Evolutionary conservation across 176 grass and related monocot species (phyloP).

Genomic region (Cenchrus fungigraminus): DNA sequence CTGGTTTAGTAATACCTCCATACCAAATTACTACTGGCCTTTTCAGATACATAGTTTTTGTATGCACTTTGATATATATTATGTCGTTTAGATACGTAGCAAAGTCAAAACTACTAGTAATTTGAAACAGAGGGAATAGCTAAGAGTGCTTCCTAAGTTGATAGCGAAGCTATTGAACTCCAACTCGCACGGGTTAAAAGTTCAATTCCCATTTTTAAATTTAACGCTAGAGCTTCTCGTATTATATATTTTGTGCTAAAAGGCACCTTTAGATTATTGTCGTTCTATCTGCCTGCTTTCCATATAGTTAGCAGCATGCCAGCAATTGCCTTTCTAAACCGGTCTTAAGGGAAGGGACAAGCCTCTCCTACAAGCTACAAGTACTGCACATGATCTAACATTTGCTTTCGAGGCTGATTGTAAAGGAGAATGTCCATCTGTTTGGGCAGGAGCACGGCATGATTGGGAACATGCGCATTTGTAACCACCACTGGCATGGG

Average conservation of each 20-base stretch:
- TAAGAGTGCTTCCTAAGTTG: no score
- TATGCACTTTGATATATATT: no score
- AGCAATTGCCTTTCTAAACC: conserved; percentile 18
- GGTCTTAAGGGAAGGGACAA: conserved; percentile 42
- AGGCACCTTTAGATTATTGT: conserved; percentile 13
- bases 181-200: no score
- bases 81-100: no score
- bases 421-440: conserved; percentile 35
- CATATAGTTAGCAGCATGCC: neutral
- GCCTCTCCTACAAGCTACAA: conserved; percentile 40
- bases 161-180: no score
- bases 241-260: neutral
- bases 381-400: conserved; percentile 18
- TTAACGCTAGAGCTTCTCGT: neutral
- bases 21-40: no score
- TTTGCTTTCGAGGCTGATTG: conserved; percentile 9
- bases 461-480: conserved; percentile 7
- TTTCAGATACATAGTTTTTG: no score
- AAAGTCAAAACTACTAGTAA: no score
- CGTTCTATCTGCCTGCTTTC: neutral
- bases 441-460: neutral
- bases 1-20: no score
- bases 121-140: no score
- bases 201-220: no score
- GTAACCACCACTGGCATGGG: conserved; percentile 1